phyloP scores from a whole-genome alignment of 2,329 filamentous ascomycete species.

The Polytolypa hystricis region DNA sequence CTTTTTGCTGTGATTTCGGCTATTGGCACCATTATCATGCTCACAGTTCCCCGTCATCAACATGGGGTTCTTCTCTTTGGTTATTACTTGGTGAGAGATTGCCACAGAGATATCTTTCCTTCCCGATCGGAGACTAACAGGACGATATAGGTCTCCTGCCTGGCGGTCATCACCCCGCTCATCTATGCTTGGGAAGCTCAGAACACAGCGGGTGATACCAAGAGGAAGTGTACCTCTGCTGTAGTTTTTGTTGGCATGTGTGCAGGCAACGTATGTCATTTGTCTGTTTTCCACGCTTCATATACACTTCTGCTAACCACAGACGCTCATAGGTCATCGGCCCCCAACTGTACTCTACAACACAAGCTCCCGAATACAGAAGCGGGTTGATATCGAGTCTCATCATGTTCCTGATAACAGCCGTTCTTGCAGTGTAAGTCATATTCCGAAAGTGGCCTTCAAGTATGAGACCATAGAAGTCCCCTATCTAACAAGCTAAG shows the following conservation, averaged over 20 bases:
- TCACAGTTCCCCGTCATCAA: constrained; percentile 36
- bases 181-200: constrained; percentile 29
- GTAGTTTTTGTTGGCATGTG: constrained; percentile 28
- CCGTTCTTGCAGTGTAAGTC: constrained; percentile 16
- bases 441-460: no score
- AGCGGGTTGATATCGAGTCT: constrained; percentile 24
- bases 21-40: constrained; percentile 37
- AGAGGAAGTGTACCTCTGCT: constrained; percentile 26
- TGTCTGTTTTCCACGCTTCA: background rate
- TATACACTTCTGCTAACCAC: background rate
- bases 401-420: constrained; percentile 24
- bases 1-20: constrained; percentile 28
- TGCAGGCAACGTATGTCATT: constrained; percentile 21
- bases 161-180: constrained; percentile 26
- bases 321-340: constrained; percentile 15
- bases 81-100: constrained; percentile 36
- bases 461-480: no score
- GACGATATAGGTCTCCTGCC: constrained; percentile 16
- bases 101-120: no score
- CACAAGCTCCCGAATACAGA: constrained; percentile 25
- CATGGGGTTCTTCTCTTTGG: constrained; percentile 41
- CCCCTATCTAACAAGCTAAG: background rate
- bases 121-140: background rate
- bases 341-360: constrained; percentile 24
- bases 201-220: constrained; percentile 28